These are phyloP conservation scores for Fraxinus sp. DNA, from an alignment of 305 asterid species.

Conservation along the genomic window DNA sequence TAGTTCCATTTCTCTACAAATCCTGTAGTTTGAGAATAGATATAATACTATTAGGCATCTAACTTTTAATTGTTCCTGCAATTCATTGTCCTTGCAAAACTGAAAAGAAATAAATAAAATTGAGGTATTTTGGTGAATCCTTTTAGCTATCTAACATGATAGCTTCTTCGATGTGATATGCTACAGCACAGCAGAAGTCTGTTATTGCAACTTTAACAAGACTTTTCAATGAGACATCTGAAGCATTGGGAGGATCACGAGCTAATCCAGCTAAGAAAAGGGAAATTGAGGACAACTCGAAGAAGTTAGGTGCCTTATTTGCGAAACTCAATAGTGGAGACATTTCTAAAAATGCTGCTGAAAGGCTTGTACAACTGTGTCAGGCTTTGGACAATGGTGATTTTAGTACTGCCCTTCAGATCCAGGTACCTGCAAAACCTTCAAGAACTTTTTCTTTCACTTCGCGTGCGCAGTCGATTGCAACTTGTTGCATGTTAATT, in stretches of 20 bases:
- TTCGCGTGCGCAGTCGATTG: conserved; percentile 1
- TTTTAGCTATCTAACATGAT: conserved; percentile 15
- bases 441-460: neutral
- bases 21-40: neutral
- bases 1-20: neutral
- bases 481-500: conserved; percentile 14
- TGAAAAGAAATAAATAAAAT: neutral
- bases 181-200: conserved; percentile 82
- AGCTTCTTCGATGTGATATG: conserved; percentile 8
- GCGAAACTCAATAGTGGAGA: conserved; percentile 85
- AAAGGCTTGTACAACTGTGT: conserved; percentile 89
- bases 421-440: conserved; percentile 56
- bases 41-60: neutral
- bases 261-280: conserved; percentile 94
- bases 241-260: conserved; percentile 90
- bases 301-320: conserved; percentile 83
- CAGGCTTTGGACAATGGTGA: conserved; percentile 86
- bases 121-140: neutral
- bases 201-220: conserved; percentile 84
- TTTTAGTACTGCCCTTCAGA: conserved; percentile 75
- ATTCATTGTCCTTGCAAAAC: neutral
- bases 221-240: conserved; percentile 87
- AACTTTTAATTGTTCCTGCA: neutral
- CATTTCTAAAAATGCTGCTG: conserved; percentile 90
- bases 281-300: conserved; percentile 96